Conservation (phyloP, 164 flowering plant genomes). For the Cinnamomum micranthum region DNA sequence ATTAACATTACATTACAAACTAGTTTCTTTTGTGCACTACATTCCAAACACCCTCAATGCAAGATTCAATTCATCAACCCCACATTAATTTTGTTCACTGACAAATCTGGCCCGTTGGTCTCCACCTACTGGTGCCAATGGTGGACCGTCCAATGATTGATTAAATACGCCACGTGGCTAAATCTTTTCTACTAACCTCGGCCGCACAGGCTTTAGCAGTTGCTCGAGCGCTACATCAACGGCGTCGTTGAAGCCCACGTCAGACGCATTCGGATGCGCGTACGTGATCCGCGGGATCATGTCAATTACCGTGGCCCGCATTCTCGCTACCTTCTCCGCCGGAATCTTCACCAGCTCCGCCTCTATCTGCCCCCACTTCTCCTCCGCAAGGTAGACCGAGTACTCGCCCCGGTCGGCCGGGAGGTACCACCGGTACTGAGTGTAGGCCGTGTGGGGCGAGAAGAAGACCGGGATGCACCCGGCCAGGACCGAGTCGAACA, state of each 20-base stretch:
- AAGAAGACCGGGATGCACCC: conserved; percentile 76
- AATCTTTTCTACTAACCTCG: not conserved
- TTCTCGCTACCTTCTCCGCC: conserved; percentile 20
- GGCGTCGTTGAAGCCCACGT: conserved; percentile 31
- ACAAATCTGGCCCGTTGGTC: no score
- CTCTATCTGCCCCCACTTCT: conserved; percentile 22
- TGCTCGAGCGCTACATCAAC: conserved; percentile 43
- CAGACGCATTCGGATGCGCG: conserved; percentile 42
- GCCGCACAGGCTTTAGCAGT: conserved; percentile 23
- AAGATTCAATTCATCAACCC: no score
- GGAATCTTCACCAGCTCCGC: conserved; percentile 31
- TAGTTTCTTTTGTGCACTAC: no score
- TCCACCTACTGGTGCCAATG: no score
- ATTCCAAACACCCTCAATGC: no score
- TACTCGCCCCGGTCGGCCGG: conserved; percentile 34
- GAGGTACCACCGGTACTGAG: conserved; percentile 57
- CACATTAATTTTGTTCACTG: no score
- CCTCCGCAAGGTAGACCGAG: conserved; percentile 42
- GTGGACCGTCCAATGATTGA: no score
- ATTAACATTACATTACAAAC: no score
- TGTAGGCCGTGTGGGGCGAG: conserved; percentile 55
- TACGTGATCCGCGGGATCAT: conserved; percentile 58
- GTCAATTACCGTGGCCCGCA: conserved; percentile 37
- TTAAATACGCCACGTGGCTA: not conserved
- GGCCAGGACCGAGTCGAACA: conserved; percentile 53